Evolutionary conservation across 2,329 filamentous ascomycete genomes (phyloP), one percentile per base, ranked within the genome.

Genomic region (Trematosphaeria pertusa): DNA sequence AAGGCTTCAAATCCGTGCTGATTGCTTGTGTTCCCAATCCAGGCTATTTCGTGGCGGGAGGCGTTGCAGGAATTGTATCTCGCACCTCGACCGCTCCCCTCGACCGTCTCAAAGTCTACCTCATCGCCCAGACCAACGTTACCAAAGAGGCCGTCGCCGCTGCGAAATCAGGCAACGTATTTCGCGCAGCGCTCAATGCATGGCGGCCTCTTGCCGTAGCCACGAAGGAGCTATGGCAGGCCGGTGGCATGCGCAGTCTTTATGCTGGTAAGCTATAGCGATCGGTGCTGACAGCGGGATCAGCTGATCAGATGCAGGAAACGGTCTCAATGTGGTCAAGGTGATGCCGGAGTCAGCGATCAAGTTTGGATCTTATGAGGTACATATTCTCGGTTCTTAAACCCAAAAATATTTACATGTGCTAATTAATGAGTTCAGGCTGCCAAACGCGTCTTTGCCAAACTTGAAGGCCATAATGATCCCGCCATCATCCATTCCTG

Each of bases 301-400:
- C 19, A 10, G 43, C 22, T 54, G 36, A 44, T 69, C 45, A 15
- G 8, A 19, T 17, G 6, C 60, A 96, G 92, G 94, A 28, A 99
- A 99, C 65, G 94, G 94, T 3, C 78, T 99, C 59, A 99, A 99
- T 61, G 91, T 99, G 2, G 73, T 97, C 65, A 99, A 99, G 73
- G 94, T 99, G 50, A 96, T 97, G 91, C 94, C 94, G 0, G 94
- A 99, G 75, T 97, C 93, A 20, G 93, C 94, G 19, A 96, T 99
- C 69, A 96, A 97, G 73, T 99, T 99, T 70, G 94, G 94, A 50
- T 93, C 92, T 15, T 99, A 97, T 67, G 94, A 99, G 76, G 83
- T 83, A 70, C 62, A 73, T 52, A 43, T 39, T 15, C 3, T 14
- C 7, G 14, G 5, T 11, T 8, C 17, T 8, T 8, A 3, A 21